Conservation (phyloP, 1,139 yeast genomes). For the Pichia sp. region DNA sequence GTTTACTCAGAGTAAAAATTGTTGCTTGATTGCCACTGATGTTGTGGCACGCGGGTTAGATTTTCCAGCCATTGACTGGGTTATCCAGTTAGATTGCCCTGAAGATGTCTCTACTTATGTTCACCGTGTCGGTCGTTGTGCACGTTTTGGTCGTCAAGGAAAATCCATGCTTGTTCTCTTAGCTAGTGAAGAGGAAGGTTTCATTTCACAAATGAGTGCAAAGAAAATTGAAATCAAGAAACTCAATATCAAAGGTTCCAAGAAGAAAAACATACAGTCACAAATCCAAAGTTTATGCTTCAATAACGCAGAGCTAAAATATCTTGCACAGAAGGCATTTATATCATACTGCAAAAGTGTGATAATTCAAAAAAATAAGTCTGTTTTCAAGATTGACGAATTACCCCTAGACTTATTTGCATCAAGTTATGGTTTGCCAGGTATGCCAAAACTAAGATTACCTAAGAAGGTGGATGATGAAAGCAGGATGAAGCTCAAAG, state of each 20-base stretch:
- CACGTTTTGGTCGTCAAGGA: constrained; percentile 88
- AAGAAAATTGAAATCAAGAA: constrained; percentile 67
- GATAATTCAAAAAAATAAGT: constrained; percentile 82
- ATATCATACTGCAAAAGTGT: constrained; percentile 84
- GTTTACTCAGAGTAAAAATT: constrained; percentile 80
- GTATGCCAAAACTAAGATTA: constrained; percentile 86
- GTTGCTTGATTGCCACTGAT: constrained; percentile 92
- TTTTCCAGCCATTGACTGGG: constrained; percentile 98
- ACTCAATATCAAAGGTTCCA: constrained; percentile 70
- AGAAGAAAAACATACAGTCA: constrained; percentile 72
- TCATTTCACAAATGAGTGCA: constrained; percentile 57
- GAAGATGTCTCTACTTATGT: constrained; percentile 94
- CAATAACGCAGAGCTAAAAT: constrained; percentile 86
- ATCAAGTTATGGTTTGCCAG: constrained; percentile 84
- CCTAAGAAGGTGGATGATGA: constrained; percentile 39
- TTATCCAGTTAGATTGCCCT: constrained; percentile 91
- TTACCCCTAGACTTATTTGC: constrained; percentile 84
- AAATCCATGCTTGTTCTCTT: constrained; percentile 77
- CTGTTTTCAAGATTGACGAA: constrained; percentile 70
- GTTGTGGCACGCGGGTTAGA: constrained; percentile 97
- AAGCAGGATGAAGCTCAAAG: constrained; percentile 49
- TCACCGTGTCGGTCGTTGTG: constrained; percentile 95
- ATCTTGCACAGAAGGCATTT: constrained; percentile 92
- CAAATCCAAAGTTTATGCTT: constrained; percentile 89
- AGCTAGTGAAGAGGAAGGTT: constrained; percentile 78